These are phyloP conservation scores for Aeschynomene evenia DNA, from an alignment of 306 rosid genomes.

Conservation along the genomic window DNA sequence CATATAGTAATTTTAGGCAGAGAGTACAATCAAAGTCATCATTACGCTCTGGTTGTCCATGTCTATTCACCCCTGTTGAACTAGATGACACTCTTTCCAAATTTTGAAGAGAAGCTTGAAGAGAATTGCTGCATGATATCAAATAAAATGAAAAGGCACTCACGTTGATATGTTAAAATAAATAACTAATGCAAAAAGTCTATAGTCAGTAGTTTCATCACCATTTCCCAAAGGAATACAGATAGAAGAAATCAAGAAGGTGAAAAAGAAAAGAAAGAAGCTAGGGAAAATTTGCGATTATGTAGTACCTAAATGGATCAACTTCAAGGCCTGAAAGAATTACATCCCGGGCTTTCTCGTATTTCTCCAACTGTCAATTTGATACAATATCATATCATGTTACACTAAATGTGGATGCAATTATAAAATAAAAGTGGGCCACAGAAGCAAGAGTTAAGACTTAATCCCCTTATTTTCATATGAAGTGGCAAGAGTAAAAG, in stretches of 20 bases:
- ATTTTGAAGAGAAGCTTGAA: conserved; percentile 61
- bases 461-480: not conserved
- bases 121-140: conserved; percentile 64
- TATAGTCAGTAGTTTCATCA: conserved; percentile 18
- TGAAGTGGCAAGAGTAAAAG: not conserved
- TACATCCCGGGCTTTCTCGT: conserved; percentile 75
- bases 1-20: conserved; percentile 82
- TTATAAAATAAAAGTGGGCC: conserved; percentile 8
- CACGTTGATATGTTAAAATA: conserved; percentile 21
- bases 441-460: conserved; percentile 16
- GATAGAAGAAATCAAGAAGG: not conserved
- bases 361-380: conserved; percentile 80
- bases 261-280: not conserved
- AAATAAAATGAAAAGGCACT: conserved; percentile 33
- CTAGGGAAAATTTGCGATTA: not conserved
- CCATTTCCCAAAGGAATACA: conserved; percentile 1
- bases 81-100: conserved; percentile 56
- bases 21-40: conserved; percentile 93
- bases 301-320: conserved; percentile 73
- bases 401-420: conserved; percentile 9
- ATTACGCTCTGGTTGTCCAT: conserved; percentile 62
- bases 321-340: conserved; percentile 91
- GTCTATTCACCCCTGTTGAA: conserved; percentile 40
- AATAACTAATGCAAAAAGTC: conserved; percentile 19
- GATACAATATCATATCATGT: conserved; percentile 24